Percentiles rank a stretch among this genome's conserved stretches.
Conservation (phyloP, 2,329 filamentous ascomycete genomes). For the Talaromyces piceae region DNA sequence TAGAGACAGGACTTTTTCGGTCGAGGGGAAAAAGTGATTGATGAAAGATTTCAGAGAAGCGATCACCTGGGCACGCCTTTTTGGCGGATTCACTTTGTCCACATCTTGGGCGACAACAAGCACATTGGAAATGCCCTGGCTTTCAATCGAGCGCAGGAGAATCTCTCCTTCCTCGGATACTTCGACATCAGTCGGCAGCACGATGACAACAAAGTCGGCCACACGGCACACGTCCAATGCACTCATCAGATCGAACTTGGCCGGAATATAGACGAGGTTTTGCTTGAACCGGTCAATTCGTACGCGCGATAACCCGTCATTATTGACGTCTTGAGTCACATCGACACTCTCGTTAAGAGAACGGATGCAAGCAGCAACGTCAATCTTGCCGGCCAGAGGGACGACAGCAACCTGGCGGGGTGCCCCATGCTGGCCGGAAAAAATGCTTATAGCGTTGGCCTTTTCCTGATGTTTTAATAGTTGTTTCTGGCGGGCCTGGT, state of each 20-base stretch:
- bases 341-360: conserved; percentile 73
- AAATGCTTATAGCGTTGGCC: conserved; percentile 69
- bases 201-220: conserved; percentile 84
- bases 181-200: conserved; percentile 74
- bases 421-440: conserved; percentile 77
- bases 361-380: conserved; percentile 59
- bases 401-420: conserved; percentile 83
- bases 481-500: conserved; percentile 88
- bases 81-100: conserved; percentile 68
- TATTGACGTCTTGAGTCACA: conserved; percentile 57
- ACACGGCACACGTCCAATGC: conserved; percentile 79
- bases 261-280: conserved; percentile 76
- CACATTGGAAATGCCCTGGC: conserved; percentile 90
- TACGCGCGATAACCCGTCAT: conserved; percentile 55
- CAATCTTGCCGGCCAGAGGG: conserved; percentile 67
- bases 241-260: conserved; percentile 64
- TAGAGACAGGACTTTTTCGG: conserved; percentile 84
- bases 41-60: conserved; percentile 86
- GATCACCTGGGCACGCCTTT: conserved; percentile 67
- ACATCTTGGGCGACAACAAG: conserved; percentile 76
- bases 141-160: conserved; percentile 78
- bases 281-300: conserved; percentile 90
- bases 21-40: conserved; percentile 84
- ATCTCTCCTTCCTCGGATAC: conserved; percentile 71
- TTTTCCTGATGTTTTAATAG: conserved; percentile 77